Conservation (phyloP, 78 protist species). For the Speleostelium caveatum region DNA sequence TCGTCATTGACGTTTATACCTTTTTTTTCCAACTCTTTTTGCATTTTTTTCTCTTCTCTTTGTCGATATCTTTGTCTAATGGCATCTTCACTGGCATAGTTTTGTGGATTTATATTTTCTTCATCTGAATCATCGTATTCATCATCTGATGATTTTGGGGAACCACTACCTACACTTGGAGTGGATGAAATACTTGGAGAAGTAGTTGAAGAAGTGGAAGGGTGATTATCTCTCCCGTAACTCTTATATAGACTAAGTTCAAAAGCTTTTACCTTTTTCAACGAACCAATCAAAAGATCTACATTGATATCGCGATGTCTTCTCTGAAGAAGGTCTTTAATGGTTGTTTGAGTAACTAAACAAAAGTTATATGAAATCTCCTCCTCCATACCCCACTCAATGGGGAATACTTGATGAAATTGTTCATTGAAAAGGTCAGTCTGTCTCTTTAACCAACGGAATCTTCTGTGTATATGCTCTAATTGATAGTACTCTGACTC, state of each 20-base stretch:
- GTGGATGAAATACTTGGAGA: neutral
- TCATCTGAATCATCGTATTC: neutral
- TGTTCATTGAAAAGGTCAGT: constrained; percentile 28
- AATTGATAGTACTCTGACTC: constrained; percentile 35
- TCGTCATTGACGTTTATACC: neutral
- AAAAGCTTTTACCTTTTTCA: constrained; percentile 71
- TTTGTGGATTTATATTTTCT: neutral
- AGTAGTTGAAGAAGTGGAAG: constrained; percentile 7
- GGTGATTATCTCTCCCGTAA: constrained; percentile 15
- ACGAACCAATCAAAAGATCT: constrained; percentile 33
- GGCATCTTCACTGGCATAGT: neutral
- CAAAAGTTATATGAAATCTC: constrained; percentile 73
- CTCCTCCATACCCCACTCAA: constrained; percentile 76
- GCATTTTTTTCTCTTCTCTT: constrained; percentile 17
- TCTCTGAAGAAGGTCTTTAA: constrained; percentile 15
- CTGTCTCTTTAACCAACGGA: constrained; percentile 29
- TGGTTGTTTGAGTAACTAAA: constrained; percentile 34
- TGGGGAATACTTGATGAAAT: constrained; percentile 67
- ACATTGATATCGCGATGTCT: constrained; percentile 10
- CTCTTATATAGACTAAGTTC: constrained; percentile 47
- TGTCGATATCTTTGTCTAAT: constrained; percentile 30
- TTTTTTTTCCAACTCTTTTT: constrained; percentile 27
- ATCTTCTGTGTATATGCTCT: constrained; percentile 61
- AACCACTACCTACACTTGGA: constrained; percentile 1
- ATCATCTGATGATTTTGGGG: neutral